Conservation (phyloP, 2,329 filamentous ascomycete genomes). For the Neopestalotiopsis sp. region DNA sequence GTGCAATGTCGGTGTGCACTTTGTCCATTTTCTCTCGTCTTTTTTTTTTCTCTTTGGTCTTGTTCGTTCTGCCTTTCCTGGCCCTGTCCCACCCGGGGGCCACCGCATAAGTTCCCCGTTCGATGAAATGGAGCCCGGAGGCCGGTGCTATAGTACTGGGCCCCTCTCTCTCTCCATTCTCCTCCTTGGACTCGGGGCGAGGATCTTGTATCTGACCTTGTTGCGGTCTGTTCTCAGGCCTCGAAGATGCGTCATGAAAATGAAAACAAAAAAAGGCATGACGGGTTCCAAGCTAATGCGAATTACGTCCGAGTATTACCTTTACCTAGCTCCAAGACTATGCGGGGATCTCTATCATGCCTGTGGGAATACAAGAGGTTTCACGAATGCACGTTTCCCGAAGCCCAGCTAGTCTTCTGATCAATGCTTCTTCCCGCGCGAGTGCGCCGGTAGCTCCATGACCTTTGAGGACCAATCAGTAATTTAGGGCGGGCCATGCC, state of each 20-base stretch:
- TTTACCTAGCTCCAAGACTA: background rate
- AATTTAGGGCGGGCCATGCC: conserved; percentile 11
- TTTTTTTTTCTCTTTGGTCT: background rate
- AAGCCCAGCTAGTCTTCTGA: conserved; percentile 6
- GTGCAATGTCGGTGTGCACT: conserved; percentile 5
- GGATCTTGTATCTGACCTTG: conserved; percentile 1
- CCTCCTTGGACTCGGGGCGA: background rate
- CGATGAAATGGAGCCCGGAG: conserved; percentile 3
- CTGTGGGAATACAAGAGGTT: background rate
- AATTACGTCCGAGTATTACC: conserved; percentile 1
- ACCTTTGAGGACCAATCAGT: conserved; percentile 12
- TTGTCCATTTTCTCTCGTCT: background rate
- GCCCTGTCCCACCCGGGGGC: conserved; percentile 1
- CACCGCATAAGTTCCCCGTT: conserved; percentile 9
- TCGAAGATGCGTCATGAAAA: conserved; percentile 6
- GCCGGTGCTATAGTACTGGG: too few species aligned
- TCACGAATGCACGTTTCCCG: conserved; percentile 4
- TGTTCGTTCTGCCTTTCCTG: background rate
- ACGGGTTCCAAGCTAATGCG: background rate
- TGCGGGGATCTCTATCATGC: background rate
- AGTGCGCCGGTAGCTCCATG: background rate
- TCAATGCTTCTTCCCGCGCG: conserved; percentile 10
- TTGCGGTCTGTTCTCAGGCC: conserved; percentile 9
- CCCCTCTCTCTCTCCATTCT: too few species aligned
- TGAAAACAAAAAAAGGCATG: background rate